A percentile compares a stretch with the other conserved stretches of the same genome.
Conservation (phyloP, 2,329 filamentous ascomycete species). For the Penicillium expansum region DNA sequence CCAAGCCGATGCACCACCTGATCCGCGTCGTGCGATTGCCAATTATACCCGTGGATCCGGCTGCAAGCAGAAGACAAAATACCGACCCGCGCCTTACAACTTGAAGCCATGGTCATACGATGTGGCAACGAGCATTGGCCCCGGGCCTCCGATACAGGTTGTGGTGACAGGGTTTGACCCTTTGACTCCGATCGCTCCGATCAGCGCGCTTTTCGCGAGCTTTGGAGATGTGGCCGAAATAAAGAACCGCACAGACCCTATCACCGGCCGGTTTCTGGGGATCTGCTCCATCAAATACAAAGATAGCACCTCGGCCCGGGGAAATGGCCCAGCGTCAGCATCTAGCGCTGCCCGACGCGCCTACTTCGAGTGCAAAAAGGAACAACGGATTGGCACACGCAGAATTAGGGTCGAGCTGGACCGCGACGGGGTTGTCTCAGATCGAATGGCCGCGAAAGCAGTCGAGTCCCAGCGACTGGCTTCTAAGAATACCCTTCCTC, state of each 20-base stretch:
- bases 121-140: slow-evolving; percentile 76
- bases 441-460: slow-evolving; percentile 70
- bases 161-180: slow-evolving; percentile 97
- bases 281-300: slow-evolving; percentile 90
- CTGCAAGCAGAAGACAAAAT: slow-evolving; percentile 67
- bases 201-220: slow-evolving; percentile 41
- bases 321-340: slow-evolving; percentile 59
- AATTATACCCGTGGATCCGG: slow-evolving; percentile 62
- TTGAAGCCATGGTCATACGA: slow-evolving; percentile 81
- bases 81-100: slow-evolving; percentile 72
- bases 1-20: slow-evolving; percentile 61
- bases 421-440: slow-evolving; percentile 79
- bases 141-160: slow-evolving; percentile 84
- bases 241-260: slow-evolving; percentile 91
- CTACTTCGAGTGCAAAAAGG: slow-evolving; percentile 68
- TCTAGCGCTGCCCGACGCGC: slow-evolving; percentile 79
- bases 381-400: slow-evolving; percentile 74
- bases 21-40: slow-evolving; percentile 72
- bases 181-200: slow-evolving; percentile 64
- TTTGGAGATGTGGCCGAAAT: slow-evolving; percentile 75
- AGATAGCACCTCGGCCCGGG: slow-evolving; percentile 60
- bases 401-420: slow-evolving; percentile 82
- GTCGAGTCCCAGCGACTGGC: slow-evolving; percentile 66
- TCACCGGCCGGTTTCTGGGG: slow-evolving; percentile 89
- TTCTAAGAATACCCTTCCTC: slow-evolving; percentile 32